Base-by-base conservation (phyloP, 495 filamentous ascomycete genomes). In the Penicillium canescens region DNA sequence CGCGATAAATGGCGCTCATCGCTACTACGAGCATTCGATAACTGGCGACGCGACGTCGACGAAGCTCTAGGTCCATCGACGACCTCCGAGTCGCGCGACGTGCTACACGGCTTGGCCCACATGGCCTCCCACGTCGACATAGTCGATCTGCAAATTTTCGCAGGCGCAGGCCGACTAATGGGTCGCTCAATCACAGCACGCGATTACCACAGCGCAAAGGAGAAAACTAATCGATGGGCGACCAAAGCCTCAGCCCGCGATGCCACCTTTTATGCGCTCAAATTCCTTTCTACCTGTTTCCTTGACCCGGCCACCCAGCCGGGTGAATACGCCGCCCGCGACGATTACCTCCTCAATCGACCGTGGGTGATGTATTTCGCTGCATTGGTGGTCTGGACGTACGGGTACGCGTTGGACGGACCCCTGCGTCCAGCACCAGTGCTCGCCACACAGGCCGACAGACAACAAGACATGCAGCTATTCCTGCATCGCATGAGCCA, bases 81-180 rank as follows among this genome's bases (percentile, higher is more conserved):
- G 3, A 65, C 66, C 44, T 64, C 64, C 56, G 89, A 98, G 63
- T 89, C 85, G 57, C 83, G 91, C 41, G 93, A 86, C 20, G 92
- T 96, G 14, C 76, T 98, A 41, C 93, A 98, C 63, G 90, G 93
- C 54, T 76, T 98, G 8, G 95, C 94, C 3, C 94, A 98, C 67
- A 97, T 98, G 91, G 91, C 89, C 3, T 96, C 96, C 79, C 93
- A 98, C 66, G 93, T 97, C 8, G 94, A 98, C 64, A 89, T 98
- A 41, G 89, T 93, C n/a, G 93, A 97, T 67, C 92, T 92, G 63
- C 94, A 97, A 69, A 94, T 98, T 55, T 97, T 95, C 65, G 94
- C 92, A 8, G 86, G 91, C 3, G 91, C 93, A 0, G 84, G 85
- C 50, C 78, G 92, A 18, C 77, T 97, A 9, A 82, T 98, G 33